phyloP scores from a whole-genome alignment of 2,329 filamentous ascomycete genomes.

The Fusarium palustre region DNA sequence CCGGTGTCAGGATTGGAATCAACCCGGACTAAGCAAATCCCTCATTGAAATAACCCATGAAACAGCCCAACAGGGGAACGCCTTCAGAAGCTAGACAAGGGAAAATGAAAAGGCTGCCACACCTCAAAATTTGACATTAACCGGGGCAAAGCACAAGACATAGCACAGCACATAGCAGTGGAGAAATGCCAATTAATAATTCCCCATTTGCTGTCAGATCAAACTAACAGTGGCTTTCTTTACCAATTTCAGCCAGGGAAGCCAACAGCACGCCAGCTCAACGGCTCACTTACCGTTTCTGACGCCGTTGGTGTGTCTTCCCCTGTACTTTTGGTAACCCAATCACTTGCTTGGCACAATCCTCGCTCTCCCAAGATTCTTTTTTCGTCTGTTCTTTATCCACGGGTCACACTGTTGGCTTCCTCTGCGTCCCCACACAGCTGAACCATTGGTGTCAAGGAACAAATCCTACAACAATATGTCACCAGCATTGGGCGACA shows the following conservation, averaged over 20 bases:
- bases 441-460: not conserved
- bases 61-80: not conserved
- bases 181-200: conserved; percentile 4
- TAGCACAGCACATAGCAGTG: not conserved
- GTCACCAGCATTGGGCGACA: not conserved
- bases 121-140: not conserved
- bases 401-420: not conserved
- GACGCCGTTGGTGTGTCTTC: not conserved
- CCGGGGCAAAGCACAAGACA: not conserved
- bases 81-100: conserved; percentile 1
- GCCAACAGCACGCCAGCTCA: not conserved
- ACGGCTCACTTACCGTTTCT: conserved; percentile 8
- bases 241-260: not conserved
- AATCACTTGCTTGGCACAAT: conserved; percentile 14
- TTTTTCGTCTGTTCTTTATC: not conserved
- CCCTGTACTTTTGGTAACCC: conserved; percentile 19
- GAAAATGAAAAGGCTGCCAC: conserved; percentile 5
- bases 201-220: not conserved
- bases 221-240: not conserved
- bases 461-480: not conserved
- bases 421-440: not conserved
- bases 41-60: not conserved
- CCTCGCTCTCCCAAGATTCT: not conserved
- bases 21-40: not conserved
- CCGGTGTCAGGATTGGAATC: conserved; percentile 10